A percentile compares a stretch with the other conserved stretches of the same genome.
phyloP scores from a whole-genome alignment of 148 eudicot genomes.

The Persicaria tinctoria region DNA sequence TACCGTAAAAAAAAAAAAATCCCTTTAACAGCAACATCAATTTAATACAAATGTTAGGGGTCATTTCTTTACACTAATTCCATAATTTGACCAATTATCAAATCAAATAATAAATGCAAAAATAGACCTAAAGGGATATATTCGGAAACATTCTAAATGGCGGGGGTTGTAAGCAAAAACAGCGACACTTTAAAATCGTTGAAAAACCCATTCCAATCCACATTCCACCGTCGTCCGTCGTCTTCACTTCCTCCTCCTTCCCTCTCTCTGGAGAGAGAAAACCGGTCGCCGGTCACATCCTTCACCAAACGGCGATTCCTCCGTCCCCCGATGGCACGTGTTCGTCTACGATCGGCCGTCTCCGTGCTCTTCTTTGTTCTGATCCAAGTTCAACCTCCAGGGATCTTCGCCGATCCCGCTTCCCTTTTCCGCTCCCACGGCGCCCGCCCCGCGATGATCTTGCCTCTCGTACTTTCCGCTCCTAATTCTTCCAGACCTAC shows the following conservation, averaged over 20 bases:
- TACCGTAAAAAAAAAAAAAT: too few species aligned
- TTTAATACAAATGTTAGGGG: too few species aligned
- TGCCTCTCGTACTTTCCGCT: constrained; percentile 56
- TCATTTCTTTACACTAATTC: too few species aligned
- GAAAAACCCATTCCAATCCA: background rate
- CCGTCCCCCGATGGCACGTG: constrained; percentile 23
- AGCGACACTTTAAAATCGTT: background rate
- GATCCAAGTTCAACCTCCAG: constrained; percentile 16
- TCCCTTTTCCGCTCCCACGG: constrained; percentile 18
- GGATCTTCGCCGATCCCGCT: background rate
- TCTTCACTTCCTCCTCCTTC: background rate
- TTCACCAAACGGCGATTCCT: constrained; percentile 6
- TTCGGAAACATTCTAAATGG: too few species aligned
- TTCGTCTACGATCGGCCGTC: constrained; percentile 25
- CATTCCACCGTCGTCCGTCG: background rate
- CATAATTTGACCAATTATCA: too few species aligned
- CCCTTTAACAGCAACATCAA: too few species aligned
- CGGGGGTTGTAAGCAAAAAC: too few species aligned
- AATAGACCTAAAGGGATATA: too few species aligned
- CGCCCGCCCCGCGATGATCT: constrained; percentile 30
- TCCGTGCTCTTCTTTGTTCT: constrained; percentile 9
- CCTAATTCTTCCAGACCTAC: constrained; percentile 21
- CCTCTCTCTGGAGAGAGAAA: background rate
- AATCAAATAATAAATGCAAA: too few species aligned
- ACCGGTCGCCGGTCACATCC: constrained; percentile 4